Evolutionary conservation across 768 basidiomycete genomes (phyloP).

Genomic region (Amanita rimosa): DNA sequence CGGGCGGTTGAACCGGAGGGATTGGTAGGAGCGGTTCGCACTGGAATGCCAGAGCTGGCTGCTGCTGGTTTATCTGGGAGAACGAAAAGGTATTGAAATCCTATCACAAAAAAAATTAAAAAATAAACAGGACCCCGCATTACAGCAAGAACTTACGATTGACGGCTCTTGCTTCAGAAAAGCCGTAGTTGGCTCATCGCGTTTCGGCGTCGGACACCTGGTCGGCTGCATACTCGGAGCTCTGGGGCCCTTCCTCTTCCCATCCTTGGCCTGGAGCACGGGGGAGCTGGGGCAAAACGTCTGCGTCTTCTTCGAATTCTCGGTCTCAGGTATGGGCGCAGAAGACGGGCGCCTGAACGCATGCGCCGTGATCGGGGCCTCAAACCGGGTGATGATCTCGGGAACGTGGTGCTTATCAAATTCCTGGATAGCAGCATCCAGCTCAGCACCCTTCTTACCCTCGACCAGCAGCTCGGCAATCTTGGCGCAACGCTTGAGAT

Average conservation of each 20-base stretch:
- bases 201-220: constrained; percentile 16
- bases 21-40: constrained; percentile 17
- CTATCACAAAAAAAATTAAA: constrained; percentile 14
- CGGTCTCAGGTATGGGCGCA: constrained; percentile 26
- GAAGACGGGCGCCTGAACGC: constrained; percentile 51
- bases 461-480: constrained; percentile 54
- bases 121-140: constrained; percentile 1
- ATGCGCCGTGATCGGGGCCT: constrained; percentile 58
- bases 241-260: constrained; percentile 16
- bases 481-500: constrained; percentile 51
- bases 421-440: constrained; percentile 42
- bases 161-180: constrained; percentile 31
- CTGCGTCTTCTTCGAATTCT: constrained; percentile 15
- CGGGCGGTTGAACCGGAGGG: background rate
- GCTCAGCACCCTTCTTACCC: constrained; percentile 43
- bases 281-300: constrained; percentile 22
- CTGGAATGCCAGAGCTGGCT: constrained; percentile 17
- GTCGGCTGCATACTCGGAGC: constrained; percentile 30
- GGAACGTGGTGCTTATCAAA: constrained; percentile 43
- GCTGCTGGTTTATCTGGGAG: constrained; percentile 20
- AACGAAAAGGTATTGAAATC: constrained; percentile 37
- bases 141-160: constrained; percentile 30
- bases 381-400: constrained; percentile 60
- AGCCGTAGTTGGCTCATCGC: constrained; percentile 16
- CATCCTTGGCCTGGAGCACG: constrained; percentile 6